phyloP scores from a whole-genome alignment of 2,329 filamentous ascomycete species.

The Cercospora nicotianae region DNA sequence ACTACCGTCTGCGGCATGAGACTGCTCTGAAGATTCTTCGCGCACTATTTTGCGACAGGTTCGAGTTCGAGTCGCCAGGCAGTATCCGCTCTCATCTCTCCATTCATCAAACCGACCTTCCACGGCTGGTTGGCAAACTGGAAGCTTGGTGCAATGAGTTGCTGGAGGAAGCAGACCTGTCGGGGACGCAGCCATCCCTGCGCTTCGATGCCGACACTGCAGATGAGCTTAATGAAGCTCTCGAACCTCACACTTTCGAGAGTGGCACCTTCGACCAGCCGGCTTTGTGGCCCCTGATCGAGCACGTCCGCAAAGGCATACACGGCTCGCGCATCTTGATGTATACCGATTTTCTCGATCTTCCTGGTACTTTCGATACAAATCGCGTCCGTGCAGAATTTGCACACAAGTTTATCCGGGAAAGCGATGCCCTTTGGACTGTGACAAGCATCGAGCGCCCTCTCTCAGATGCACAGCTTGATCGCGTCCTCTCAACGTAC shows the following conservation, averaged over 20 bases:
- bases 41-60: slow-evolving; percentile 19
- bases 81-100: too few species aligned
- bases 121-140: too few species aligned
- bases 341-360: slow-evolving; percentile 29
- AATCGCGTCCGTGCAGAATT: slow-evolving; percentile 26
- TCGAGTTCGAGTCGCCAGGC: slow-evolving; percentile 17
- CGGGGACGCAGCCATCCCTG: slow-evolving; percentile 2
- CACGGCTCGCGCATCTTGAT: slow-evolving; percentile 23
- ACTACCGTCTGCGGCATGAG: background rate
- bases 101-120: too few species aligned
- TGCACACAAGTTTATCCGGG: slow-evolving; percentile 23
- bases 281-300: slow-evolving; percentile 30
- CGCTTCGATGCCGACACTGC: slow-evolving; percentile 20
- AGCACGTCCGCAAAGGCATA: slow-evolving; percentile 29
- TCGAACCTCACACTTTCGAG: slow-evolving; percentile 26
- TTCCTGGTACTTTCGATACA: slow-evolving; percentile 33
- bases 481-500: slow-evolving; percentile 24
- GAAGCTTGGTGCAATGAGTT: too few species aligned
- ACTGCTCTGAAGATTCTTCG: slow-evolving; percentile 17
- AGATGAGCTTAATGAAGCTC: slow-evolving; percentile 14
- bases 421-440: slow-evolving; percentile 30
- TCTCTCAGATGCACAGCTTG: slow-evolving; percentile 21
- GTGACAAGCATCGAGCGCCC: slow-evolving; percentile 25
- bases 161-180: background rate
- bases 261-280: slow-evolving; percentile 7